These are phyloP conservation scores for Saksenaea oblongispora DNA, from an alignment of 371 early-diverging fungal genomes.

Conservation along the genomic window DNA sequence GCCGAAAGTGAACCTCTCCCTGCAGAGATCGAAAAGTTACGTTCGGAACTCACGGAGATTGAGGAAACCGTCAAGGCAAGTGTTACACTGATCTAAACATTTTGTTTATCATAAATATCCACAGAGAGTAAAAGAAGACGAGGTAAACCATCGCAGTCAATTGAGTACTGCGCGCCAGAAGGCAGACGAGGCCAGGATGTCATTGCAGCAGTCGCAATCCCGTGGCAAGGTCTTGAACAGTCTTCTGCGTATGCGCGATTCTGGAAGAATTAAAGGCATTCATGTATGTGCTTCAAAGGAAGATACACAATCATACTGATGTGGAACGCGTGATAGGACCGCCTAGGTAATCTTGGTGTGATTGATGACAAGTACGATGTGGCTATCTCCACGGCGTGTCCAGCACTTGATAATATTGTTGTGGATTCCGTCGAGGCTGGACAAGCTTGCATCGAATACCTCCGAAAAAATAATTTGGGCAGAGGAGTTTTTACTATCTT, in stretches of 20 bases:
- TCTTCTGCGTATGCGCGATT: slow-evolving; percentile 77
- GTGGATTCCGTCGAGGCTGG: slow-evolving; percentile 94
- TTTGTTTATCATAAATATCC: not conserved
- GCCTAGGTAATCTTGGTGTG: slow-evolving; percentile 95
- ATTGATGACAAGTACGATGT: slow-evolving; percentile 96
- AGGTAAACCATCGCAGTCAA: slow-evolving; percentile 7
- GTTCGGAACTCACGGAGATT: slow-evolving; percentile 39
- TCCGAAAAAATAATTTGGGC: slow-evolving; percentile 87
- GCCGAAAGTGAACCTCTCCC: slow-evolving; percentile 25
- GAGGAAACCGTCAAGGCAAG: slow-evolving; percentile 34
- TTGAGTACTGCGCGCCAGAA: slow-evolving; percentile 57
- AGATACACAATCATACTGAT: not conserved
- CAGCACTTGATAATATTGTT: slow-evolving; percentile 89
- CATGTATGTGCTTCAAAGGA: slow-evolving; percentile 48
- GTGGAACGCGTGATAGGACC: slow-evolving; percentile 53
- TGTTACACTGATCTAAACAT: not conserved
- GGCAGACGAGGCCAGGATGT: slow-evolving; percentile 65
- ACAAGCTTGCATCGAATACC: slow-evolving; percentile 91
- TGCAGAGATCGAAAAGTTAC: slow-evolving; percentile 52
- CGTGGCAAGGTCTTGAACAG: slow-evolving; percentile 76
- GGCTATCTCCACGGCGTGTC: slow-evolving; percentile 95
- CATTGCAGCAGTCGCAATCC: slow-evolving; percentile 69
- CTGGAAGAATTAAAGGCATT: slow-evolving; percentile 84
- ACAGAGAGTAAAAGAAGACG: slow-evolving; percentile 10
- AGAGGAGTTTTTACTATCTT: slow-evolving; percentile 92